Percentiles rank a stretch among this genome's conserved stretches.
phyloP scores from a whole-genome alignment of 108 stramenopile species.

The Stephanodiscus minutulus region DNA sequence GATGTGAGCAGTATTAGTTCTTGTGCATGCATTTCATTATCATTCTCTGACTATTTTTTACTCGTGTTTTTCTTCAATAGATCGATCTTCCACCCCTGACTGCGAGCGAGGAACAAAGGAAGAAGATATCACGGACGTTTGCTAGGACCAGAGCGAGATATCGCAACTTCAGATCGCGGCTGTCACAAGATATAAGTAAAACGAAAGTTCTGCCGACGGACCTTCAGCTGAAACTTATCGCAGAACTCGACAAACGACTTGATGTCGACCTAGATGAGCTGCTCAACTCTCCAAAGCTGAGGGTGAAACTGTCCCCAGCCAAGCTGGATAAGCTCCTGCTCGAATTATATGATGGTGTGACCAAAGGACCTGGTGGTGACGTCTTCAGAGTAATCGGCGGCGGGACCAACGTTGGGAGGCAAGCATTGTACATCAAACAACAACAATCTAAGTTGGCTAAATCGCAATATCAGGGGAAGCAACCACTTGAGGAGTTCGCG shows the following conservation, averaged over 20 bases:
- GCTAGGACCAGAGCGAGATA: conserved; percentile 58
- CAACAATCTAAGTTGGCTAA: conserved; percentile 37
- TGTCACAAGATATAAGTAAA: conserved; percentile 73
- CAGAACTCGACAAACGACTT: conserved; percentile 79
- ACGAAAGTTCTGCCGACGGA: conserved; percentile 73
- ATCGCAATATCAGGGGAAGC: conserved; percentile 9
- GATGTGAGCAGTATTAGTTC: conserved; percentile 51
- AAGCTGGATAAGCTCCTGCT: conserved; percentile 81
- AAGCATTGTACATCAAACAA: conserved; percentile 72
- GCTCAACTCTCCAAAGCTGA: conserved; percentile 71
- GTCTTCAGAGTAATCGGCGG: conserved; percentile 78
- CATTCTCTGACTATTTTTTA: background rate
- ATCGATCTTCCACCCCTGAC: conserved; percentile 74
- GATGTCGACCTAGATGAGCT: conserved; percentile 81
- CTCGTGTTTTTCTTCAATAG: conserved; percentile 24
- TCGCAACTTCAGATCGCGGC: conserved; percentile 62
- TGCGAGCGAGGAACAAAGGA: conserved; percentile 58
- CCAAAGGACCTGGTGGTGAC: conserved; percentile 73
- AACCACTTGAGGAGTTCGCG: background rate
- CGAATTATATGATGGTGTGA: conserved; percentile 71
- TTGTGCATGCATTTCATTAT: background rate
- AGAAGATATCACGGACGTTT: conserved; percentile 55
- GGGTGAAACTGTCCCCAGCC: conserved; percentile 82
- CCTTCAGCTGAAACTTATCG: conserved; percentile 59
- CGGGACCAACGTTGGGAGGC: conserved; percentile 73